Conservation (phyloP, 2,329 filamentous ascomycete genomes). For the Aaosphaeria arxii region DNA sequence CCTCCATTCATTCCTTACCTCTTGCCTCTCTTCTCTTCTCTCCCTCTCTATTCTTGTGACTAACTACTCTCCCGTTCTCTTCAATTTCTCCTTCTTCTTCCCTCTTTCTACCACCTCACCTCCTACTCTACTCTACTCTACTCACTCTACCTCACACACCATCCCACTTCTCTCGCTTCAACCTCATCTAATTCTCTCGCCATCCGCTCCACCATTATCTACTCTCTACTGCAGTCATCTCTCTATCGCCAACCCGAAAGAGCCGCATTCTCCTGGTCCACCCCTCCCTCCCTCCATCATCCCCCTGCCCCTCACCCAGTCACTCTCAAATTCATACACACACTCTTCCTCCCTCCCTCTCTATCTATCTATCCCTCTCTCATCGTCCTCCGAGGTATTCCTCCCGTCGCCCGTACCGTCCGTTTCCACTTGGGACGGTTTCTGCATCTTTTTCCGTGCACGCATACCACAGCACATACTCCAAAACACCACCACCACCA, state of each 20-base stretch:
- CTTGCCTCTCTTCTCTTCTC: no score
- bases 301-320: constrained; percentile 16
- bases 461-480: constrained; percentile 3
- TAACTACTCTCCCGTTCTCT: no score
- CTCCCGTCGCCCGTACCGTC: constrained; percentile 19
- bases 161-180: neutral
- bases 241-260: neutral
- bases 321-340: constrained; percentile 21
- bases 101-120: no score
- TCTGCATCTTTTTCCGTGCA: constrained; percentile 15
- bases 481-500: neutral
- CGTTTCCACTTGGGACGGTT: constrained; percentile 6
- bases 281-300: neutral
- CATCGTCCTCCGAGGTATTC: constrained; percentile 7
- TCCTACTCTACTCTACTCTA: no score
- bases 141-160: neutral
- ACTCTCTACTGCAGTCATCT: neutral
- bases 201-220: neutral
- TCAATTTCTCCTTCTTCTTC: no score
- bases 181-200: neutral
- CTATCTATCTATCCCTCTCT: neutral
- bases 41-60: no score
- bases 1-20: no score
- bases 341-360: constrained; percentile 18
- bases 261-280: neutral